Percentiles rank a stretch among this genome's conserved stretches.
Evolutionary conservation across 148 eudicot species (phyloP).

Genomic region (Rhododendron williamsianum): DNA sequence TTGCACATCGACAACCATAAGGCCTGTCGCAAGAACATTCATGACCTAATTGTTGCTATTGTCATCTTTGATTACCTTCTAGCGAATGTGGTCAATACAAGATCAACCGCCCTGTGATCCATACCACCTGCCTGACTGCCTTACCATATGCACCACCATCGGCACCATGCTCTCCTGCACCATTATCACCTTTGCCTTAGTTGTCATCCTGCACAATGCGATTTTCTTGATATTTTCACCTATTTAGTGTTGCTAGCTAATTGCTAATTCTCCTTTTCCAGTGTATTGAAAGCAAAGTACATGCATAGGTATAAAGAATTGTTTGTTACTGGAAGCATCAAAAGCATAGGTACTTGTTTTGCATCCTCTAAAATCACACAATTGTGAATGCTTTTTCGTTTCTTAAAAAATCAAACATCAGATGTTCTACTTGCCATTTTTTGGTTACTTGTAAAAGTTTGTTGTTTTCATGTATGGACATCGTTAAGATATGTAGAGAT

Average conservation of each 20-base stretch:
- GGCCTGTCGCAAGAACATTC: neutral
- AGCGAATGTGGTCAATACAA: neutral
- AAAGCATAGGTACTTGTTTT: neutral
- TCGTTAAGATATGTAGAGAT: too few relatives aligned
- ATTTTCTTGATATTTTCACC: too few relatives aligned
- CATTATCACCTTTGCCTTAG: neutral
- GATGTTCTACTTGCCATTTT: neutral
- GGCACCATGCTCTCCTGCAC: neutral
- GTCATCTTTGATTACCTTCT: neutral
- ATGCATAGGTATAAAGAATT: neutral
- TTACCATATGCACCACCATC: neutral
- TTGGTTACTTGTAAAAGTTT: neutral
- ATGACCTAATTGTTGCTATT: neutral
- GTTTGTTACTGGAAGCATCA: neutral
- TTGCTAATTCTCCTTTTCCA: neutral
- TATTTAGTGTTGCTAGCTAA: neutral
- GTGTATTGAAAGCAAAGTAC: neutral
- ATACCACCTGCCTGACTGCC: neutral
- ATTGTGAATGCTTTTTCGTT: neutral
- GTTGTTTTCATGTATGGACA: neutral
- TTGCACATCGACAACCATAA: neutral
- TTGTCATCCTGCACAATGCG: neutral
- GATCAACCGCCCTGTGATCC: neutral
- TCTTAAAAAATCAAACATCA: neutral
- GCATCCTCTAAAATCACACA: neutral